Base-by-base conservation (phyloP, 306 rosid species). In the Malus sylvestris region DNA sequence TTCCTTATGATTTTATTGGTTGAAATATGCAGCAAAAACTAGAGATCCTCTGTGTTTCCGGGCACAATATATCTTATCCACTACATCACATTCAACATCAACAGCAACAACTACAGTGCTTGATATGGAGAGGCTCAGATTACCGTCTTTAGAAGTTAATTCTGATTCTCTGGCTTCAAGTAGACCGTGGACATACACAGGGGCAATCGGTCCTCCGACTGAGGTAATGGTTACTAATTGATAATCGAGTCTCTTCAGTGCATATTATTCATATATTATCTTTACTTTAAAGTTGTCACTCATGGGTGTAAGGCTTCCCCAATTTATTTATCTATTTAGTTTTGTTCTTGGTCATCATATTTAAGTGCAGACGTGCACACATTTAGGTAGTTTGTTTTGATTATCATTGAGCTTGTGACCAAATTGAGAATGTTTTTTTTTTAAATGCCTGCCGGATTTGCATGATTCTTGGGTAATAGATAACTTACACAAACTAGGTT, bases 61-160 rank as follows among this genome's bases (percentile, higher is more conserved):
- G n/a, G 81, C 92, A 57, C 91, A 89, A 59, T 90, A 91, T 76
- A 38, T 85, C 64, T 65, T 90, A 73, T 90, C 94, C n/a, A 57
- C 92, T 9, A 13, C 94, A 2, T 70, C 95, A 9, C 78, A 86
- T 40, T 83, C 92, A 45, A 80, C 90, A 68, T 79, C 88, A 52
- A 67, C 72, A 6, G 87, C 79, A 81, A 66, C 91, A 51, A 53
- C 85, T 38, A 67, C 87, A 25, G 78, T 86, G 45, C 89, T 91
- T 76, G 75, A 78, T 81, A 67, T 88, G 82, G 89, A 90, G n/a
- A 79, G 86, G 71, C 76, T 89, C 78, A 83, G 83, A 65, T 85
- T 90, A 35, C 86, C 84, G 51, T 71, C 88, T 46, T 70, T 91
- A 29, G 83, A 87, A 42, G 60, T 82, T 22, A 74, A 75, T 79